Percentiles rank a stretch among this genome's conserved stretches.
Conservation (phyloP, 164 flowering plant genomes). For the Stephania japonica region DNA sequence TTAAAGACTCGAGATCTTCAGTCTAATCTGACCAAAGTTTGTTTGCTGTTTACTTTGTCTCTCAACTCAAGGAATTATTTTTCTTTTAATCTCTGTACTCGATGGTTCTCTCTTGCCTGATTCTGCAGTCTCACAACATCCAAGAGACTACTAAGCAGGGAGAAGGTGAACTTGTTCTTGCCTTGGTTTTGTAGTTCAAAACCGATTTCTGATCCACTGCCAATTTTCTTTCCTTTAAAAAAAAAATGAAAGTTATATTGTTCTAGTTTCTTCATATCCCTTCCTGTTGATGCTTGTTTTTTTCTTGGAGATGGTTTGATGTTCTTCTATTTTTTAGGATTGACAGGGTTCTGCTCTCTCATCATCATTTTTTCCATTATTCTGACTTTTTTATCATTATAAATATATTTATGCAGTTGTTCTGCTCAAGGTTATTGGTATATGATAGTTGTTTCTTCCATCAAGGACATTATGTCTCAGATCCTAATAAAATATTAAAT, state of each 20-base stretch:
- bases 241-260: constrained; percentile 14
- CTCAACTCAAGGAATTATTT: constrained; percentile 6
- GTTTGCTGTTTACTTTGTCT: constrained; percentile 2
- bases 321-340: neutral
- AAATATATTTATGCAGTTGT: neutral
- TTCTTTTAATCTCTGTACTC: constrained; percentile 12
- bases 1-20: constrained; percentile 6
- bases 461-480: neutral
- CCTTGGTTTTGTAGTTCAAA: neutral
- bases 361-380: neutral
- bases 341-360: neutral
- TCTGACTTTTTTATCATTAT: neutral
- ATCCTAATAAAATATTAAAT: neutral
- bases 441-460: constrained; percentile 1
- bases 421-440: neutral
- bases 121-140: constrained; percentile 12
- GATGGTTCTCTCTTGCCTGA: constrained; percentile 7
- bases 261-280: constrained; percentile 4
- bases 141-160: constrained; percentile 5
- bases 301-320: neutral
- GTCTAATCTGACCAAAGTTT: constrained; percentile 17
- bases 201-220: constrained; percentile 6
- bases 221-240: constrained; percentile 7
- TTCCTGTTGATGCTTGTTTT: neutral
- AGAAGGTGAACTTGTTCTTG: constrained; percentile 1